phyloP scores from a whole-genome alignment of 148 eudicot genomes.

The Salicornia ramosissima region DNA sequence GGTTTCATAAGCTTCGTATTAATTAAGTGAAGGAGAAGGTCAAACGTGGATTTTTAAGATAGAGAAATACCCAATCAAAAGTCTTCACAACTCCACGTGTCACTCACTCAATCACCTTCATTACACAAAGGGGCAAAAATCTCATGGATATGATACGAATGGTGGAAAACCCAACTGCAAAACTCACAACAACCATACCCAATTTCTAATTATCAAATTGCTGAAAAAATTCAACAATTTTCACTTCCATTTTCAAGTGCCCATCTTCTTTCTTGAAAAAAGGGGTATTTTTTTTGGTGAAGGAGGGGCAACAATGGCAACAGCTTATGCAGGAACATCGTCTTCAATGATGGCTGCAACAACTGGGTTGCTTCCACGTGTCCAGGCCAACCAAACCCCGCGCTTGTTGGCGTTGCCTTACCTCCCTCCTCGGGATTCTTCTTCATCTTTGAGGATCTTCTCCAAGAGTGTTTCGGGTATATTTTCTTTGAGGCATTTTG shows the following conservation, averaged over 20 bases:
- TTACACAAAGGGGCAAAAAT: not conserved
- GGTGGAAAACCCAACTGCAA: conserved; percentile 27
- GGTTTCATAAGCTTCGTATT: not conserved
- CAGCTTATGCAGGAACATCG: conserved; percentile 39
- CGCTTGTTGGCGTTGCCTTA: conserved; percentile 51
- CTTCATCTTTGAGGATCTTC: conserved; percentile 28
- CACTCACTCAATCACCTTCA: not conserved
- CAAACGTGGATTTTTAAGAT: conserved; percentile 28
- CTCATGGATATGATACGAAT: conserved; percentile 29
- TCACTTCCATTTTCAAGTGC: not conserved
- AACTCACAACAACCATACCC: not conserved
- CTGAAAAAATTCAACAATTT: conserved; percentile 1
- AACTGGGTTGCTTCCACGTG: conserved; percentile 57
- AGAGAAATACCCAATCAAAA: conserved; percentile 22
- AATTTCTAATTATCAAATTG: not conserved
- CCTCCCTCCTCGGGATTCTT: conserved; percentile 42
- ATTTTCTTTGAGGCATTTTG: conserved; percentile 34
- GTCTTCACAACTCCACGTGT: conserved; percentile 18
- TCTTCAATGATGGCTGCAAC: conserved; percentile 80
- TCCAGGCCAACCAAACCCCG: conserved; percentile 31
- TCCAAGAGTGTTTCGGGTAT: conserved; percentile 47
- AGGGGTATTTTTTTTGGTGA: not conserved
- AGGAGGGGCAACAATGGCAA: conserved; percentile 30
- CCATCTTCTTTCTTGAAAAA: not conserved
- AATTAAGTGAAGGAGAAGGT: conserved; percentile 4